These are phyloP conservation scores for Alnus rubra DNA, from an alignment of 306 rosid species.

Conservation along the genomic window DNA sequence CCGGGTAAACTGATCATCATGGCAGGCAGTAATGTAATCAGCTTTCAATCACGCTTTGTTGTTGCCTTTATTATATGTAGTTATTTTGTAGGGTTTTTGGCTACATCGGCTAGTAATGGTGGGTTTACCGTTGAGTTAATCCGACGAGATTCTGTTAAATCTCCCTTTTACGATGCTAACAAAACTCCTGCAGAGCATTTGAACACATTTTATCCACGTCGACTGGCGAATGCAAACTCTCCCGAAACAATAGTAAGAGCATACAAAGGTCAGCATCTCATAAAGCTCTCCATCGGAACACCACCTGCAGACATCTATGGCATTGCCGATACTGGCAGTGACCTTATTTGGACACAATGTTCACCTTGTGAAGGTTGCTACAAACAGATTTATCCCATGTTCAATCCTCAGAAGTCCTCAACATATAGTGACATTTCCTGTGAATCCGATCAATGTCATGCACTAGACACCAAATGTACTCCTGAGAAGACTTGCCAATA, in stretches of 20 bases:
- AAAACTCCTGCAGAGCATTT: background rate
- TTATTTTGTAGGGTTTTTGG: conserved; percentile 24
- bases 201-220: background rate
- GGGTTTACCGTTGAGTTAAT: conserved; percentile 10
- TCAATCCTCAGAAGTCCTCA: conserved; percentile 46
- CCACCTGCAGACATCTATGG: conserved; percentile 57
- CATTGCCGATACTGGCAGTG: conserved; percentile 63
- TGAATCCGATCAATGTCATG: conserved; percentile 40
- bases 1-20: no score
- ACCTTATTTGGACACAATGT: conserved; percentile 62
- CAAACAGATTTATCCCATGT: conserved; percentile 44
- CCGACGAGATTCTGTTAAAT: conserved; percentile 24
- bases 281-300: conserved; percentile 53
- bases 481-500: conserved; percentile 42
- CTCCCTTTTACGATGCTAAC: conserved; percentile 28
- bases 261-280: conserved; percentile 52
- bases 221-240: background rate
- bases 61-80: conserved; percentile 15
- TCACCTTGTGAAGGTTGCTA: conserved; percentile 46
- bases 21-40: background rate
- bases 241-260: conserved; percentile 14
- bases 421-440: conserved; percentile 46
- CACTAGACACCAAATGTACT: conserved; percentile 35
- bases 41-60: conserved; percentile 15
- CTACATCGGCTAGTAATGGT: conserved; percentile 19